Evolutionary conservation across 2,329 filamentous ascomycete species (phyloP).

Genomic region (Clonostachys rhizophaga): DNA sequence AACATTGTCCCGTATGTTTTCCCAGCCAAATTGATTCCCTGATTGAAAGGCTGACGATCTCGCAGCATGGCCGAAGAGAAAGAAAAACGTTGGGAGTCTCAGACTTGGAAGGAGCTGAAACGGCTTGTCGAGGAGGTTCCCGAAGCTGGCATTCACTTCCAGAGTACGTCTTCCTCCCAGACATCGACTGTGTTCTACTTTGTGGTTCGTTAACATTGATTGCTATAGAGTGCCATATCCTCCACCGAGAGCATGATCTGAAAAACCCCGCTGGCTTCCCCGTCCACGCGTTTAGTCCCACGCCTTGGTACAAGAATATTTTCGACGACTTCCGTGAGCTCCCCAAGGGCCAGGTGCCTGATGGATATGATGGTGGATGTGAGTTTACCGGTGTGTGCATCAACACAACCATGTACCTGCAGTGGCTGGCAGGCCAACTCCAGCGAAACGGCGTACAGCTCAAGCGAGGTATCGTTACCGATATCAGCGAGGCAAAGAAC

Average conservation of each 20-base stretch:
- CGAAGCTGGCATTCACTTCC: constrained; percentile 77
- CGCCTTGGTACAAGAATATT: constrained; percentile 72
- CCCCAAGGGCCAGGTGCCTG: constrained; percentile 46
- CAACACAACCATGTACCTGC: constrained; percentile 82
- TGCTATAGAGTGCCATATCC: constrained; percentile 37
- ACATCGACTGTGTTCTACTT: not conserved
- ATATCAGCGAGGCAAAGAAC: constrained; percentile 63
- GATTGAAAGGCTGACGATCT: not conserved
- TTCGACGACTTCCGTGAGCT: constrained; percentile 68
- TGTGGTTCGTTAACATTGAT: not conserved
- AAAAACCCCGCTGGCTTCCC: constrained; percentile 32
- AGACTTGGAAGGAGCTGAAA: constrained; percentile 60
- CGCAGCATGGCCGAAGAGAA: constrained; percentile 36
- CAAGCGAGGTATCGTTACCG: constrained; percentile 55
- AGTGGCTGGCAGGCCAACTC: constrained; percentile 80
- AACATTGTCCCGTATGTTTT: constrained; percentile 66
- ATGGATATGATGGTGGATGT: constrained; percentile 51
- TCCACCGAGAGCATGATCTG: constrained; percentile 59
- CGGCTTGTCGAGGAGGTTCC: constrained; percentile 59
- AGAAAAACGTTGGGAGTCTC: constrained; percentile 51
- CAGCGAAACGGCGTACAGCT: constrained; percentile 66
- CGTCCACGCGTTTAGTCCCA: constrained; percentile 56
- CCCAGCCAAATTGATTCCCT: constrained; percentile 2
- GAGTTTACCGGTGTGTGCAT: constrained; percentile 80
- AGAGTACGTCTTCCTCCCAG: constrained; percentile 37